phyloP scores from a whole-genome alignment of 257 asterid genomes.

The Forsythia viridissima region DNA sequence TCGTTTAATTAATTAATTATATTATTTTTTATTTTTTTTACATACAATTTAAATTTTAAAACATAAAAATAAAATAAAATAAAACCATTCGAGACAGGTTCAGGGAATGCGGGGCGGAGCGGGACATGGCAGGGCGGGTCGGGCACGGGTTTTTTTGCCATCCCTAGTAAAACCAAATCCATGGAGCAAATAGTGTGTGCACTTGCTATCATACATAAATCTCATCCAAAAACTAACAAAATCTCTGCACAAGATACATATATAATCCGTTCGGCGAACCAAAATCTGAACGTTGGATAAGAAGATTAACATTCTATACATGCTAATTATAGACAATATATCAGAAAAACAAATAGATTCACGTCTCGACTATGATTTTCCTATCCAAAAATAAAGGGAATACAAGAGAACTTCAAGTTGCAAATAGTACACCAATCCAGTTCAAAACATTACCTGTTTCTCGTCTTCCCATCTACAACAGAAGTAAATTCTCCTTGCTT shows the following conservation, averaged over 20 bases:
- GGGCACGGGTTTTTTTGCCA: too few species aligned
- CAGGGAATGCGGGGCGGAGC: too few species aligned
- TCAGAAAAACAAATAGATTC: constrained; percentile 16
- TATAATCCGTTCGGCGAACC: neutral
- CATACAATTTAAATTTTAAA: too few species aligned
- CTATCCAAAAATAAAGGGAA: constrained; percentile 8
- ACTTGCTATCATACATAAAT: neutral
- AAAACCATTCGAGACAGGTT: too few species aligned
- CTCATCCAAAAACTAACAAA: neutral
- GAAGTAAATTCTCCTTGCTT: neutral
- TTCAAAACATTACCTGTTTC: neutral
- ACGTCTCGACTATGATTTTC: constrained; percentile 4
- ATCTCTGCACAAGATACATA: too few species aligned
- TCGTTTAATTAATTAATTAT: too few species aligned
- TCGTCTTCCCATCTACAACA: constrained; percentile 6
- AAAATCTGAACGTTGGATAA: constrained; percentile 26
- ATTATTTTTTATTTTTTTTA: too few species aligned
- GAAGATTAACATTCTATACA: constrained; percentile 31
- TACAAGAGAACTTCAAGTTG: neutral
- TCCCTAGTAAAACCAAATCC: too few species aligned
- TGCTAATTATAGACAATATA: constrained; percentile 27
- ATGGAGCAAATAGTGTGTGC: neutral
- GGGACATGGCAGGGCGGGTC: too few species aligned
- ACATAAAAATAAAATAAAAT: too few species aligned
- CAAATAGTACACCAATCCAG: neutral